Evolutionary conservation across 768 basidiomycete genomes (phyloP).

Genomic region (Termitomyces sp.): DNA sequence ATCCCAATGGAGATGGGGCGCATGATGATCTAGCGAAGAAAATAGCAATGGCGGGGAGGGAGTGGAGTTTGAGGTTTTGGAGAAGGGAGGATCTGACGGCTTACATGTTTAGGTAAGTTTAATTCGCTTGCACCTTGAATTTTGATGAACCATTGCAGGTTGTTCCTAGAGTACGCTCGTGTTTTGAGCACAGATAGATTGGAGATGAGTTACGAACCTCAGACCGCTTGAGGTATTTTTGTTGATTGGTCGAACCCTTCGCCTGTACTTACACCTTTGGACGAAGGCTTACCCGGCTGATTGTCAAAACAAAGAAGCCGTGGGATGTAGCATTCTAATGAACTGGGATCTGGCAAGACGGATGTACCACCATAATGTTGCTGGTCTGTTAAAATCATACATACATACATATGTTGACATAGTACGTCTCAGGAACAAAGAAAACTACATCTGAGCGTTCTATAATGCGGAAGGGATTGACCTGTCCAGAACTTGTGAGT

Average conservation of each 20-base stretch:
- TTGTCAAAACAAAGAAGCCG: not conserved
- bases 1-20: not conserved
- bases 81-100: slow-evolving; percentile 53
- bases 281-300: too few relatives aligned
- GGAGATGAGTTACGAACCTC: slow-evolving; percentile 27
- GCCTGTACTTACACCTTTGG: not conserved
- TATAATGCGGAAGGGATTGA: not conserved
- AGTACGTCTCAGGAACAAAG: not conserved
- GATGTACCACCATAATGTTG: not conserved
- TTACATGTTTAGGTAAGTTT: slow-evolving; percentile 46
- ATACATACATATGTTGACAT: not conserved
- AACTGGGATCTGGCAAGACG: not conserved
- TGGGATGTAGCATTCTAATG: not conserved
- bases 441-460: not conserved
- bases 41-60: slow-evolving; percentile 51
- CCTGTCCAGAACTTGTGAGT: not conserved
- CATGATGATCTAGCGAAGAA: slow-evolving; percentile 44
- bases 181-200: slow-evolving; percentile 42
- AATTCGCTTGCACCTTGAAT: not conserved
- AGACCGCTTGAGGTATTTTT: not conserved
- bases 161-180: slow-evolving; percentile 50
- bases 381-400: not conserved
- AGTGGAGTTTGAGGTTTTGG: slow-evolving; percentile 57
- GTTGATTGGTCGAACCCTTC: not conserved
- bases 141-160: slow-evolving; percentile 19